Base-by-base conservation (phyloP, 2,329 filamentous ascomycete genomes). In the Fusarium sp. region DNA sequence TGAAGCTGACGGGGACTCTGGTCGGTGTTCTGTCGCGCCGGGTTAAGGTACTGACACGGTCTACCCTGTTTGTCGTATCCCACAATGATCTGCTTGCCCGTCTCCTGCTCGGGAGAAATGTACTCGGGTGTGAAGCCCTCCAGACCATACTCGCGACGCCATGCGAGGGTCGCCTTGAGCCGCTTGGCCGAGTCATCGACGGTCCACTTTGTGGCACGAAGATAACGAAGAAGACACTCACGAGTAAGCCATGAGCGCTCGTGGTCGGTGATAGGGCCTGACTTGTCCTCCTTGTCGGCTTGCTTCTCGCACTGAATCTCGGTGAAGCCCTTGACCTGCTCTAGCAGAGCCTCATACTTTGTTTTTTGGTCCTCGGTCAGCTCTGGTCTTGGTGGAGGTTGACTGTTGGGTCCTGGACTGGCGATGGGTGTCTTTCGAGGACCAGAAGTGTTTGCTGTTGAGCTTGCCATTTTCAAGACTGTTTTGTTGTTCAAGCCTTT, bases 61-160 rank as follows among this genome's bases (percentile, higher is more conserved):
- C 95, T 86, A 50, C 87, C 91, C 64, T 93, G 84, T 62, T 91
- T 92, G 82, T 99, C 96, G 80, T 89, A 99, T 41, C 96, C 96
- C 20, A 96, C 80, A 60, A 97, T 85, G 60, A 97, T 86, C 80
- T 98, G 95, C 84, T 99, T 99, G 71, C 96, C 96, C 11, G 95
- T 98, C 82, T 95, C 94, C 79, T 97, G 97, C 83, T 99, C 96
- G 13, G 92, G 89, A 1, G 92, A 93, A 75, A 98, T 95, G 81
- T 97, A 92, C 10, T 97, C 94, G 11, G 91, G 85, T 0, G 93
- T 94, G 75, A 94, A 87, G 54, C 87, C 89, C 64, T 92, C 88
- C 59, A 97, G 85, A 47, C 93, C 94, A 76, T 97, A 99, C 76
- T 97, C 94, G 57, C 95, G 88, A 46, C 96, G 89, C 96, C 96